Evolutionary conservation across 2,329 filamentous ascomycete genomes (phyloP), one percentile per base, ranked within the genome.

Genomic region (Penicillium sp.): DNA sequence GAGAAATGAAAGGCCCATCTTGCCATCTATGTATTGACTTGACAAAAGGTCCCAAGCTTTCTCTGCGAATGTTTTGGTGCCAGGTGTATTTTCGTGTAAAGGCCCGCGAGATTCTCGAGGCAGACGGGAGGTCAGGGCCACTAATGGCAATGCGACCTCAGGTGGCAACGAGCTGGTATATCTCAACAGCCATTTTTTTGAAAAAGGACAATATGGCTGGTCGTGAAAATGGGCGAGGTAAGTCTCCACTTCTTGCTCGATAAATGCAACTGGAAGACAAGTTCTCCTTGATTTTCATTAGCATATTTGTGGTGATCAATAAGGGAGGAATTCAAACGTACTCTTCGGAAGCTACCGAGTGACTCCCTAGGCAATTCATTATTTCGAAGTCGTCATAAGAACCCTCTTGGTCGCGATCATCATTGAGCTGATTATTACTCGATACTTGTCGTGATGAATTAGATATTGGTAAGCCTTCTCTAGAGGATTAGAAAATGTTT

Each of bases 201-300:
- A 50, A 26, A 67, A 67, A 3, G 62, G 58, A 41, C 64, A 66
- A 33, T 66, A 67, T 6, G 64, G 65, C 43, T 67, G 65, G 47
- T 67, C 64, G 41, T 67, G 64, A 14, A 67, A 65, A 33, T 64
- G 52, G 17, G 31, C 53, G 14, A 67, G 46, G 36, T 66, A 67
- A 6, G 56, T 51, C 1, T 65, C 50, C 5, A 67, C 61, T 38
- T 67, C 59, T 4, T 57, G 52, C 47, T 60, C 47, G 22, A 66
- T 49, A 16, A 61, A 58, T 3, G 50, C 49, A 5, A 33, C 22
- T 0, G 56, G 45, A 25, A 61, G 28, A 9, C 25, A 26, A 5
- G 19, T 31, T 30, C 44, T 51, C 3, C 5, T 26, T 33, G 14
- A 25, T 14, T 19, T 31, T 16, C 14, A n/a, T 40, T 12, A 25